Evolutionary conservation across 345 rosid species (phyloP), one percentile per base, ranked within the genome.

Genomic region (Rhodamnia rubescens): DNA sequence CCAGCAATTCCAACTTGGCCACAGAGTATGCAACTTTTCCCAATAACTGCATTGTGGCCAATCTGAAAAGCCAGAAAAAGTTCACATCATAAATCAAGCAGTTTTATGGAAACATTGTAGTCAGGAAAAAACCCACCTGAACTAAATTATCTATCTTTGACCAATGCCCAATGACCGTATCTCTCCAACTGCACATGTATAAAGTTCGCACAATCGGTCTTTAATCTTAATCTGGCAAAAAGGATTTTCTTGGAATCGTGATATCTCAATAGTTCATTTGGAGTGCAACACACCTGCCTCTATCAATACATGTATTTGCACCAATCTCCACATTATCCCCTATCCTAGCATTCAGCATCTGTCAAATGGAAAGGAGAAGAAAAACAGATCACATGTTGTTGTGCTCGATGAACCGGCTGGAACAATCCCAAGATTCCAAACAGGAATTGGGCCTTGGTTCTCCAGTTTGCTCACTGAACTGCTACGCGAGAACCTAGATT

Each of bases 1-100:
- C 98, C 98, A 84, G 96, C 98, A 86, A 96, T 90, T 84, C 98
- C 98, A 74, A 90, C 97, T 92, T 96, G 97, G 59, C 98, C 96
- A 89, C 98, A 95, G 11, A 96, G 94, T 92, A 95, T 88, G 92
- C 98, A 95, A 86, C 90, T 89, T 55, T 90, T 91, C 85, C 96
- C 97, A 32, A 95, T 92, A 85, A 91, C 87, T 86, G 93, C 97
- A 88, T 95, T 96, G 81, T 96, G 98, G 85, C 95, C 98, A 80
- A 93, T 91, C 98, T 93, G 93, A 88, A 89, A 69, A 64, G 84
- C 32, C 32, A 69, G 83, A 15, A 64, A 74, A 59, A 53, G 32
- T 20, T 57, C 52, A 61, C 82, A 86, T 82, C 85, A 29, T 86
- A 55, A 86, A 6, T 4, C 21, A 51, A 83, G 44, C 52, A 78